A percentile compares a stretch with the other conserved stretches of the same genome.
These are phyloP conservation scores for Cucurbitaria berberidis DNA, from an alignment of 2,329 filamentous ascomycete genomes.

Conservation along the genomic window DNA sequence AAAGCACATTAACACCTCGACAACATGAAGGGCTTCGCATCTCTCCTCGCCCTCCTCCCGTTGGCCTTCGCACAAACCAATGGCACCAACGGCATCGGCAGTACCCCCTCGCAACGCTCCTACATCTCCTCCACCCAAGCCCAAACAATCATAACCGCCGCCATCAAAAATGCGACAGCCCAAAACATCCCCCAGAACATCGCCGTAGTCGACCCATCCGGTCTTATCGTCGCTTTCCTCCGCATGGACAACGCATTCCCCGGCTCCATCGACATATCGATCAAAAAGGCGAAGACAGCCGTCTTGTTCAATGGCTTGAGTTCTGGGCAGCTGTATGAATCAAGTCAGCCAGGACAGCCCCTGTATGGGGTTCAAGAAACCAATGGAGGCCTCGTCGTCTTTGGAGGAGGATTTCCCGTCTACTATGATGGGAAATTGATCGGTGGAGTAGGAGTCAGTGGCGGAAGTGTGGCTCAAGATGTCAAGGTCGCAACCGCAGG, in stretches of 20 bases:
- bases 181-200: conserved; percentile 37
- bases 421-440: conserved; percentile 32
- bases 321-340: conserved; percentile 17
- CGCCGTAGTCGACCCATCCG: conserved; percentile 36
- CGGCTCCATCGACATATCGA: conserved; percentile 37
- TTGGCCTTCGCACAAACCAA: conserved; percentile 19
- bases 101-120: conserved; percentile 23
- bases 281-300: conserved; percentile 38
- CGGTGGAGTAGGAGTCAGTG: conserved; percentile 39
- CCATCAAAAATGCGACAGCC: conserved; percentile 28
- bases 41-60: neutral
- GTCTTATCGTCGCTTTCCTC: conserved; percentile 35
- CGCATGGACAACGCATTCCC: conserved; percentile 38
- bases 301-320: conserved; percentile 36
- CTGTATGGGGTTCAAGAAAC: conserved; percentile 34
- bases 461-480: conserved; percentile 36
- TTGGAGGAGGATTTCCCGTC: conserved; percentile 39
- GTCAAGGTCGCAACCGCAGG: conserved; percentile 30
- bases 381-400: conserved; percentile 37
- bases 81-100: conserved; percentile 32
- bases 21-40: neutral
- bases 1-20: neutral
- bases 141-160: conserved; percentile 26
- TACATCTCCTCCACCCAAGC: conserved; percentile 33
- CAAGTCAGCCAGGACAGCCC: conserved; percentile 23